These are phyloP conservation scores for Endogone sp. DNA, from an alignment of 192 early-diverging fungal species.

Conservation along the genomic window DNA sequence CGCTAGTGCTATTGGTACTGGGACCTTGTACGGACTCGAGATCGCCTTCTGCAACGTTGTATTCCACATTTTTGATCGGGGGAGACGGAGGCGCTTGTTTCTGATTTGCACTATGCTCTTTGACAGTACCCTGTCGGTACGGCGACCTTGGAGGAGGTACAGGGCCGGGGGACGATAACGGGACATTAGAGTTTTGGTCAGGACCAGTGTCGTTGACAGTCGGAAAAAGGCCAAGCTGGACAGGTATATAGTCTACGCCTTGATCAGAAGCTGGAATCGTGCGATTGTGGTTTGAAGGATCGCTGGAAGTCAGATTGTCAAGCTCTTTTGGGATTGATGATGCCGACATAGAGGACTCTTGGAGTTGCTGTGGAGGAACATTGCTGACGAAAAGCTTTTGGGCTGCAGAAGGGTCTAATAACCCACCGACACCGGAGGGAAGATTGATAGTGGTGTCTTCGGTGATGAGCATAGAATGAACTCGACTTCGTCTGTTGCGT, in stretches of 20 bases:
- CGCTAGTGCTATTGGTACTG: not conserved
- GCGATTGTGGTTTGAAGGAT: not conserved
- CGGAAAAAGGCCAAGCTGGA: not conserved
- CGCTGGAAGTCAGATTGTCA: not conserved
- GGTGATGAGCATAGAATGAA: not conserved
- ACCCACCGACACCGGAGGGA: not conserved
- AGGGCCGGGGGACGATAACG: not conserved
- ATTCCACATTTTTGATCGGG: not conserved
- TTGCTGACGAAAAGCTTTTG: not conserved
- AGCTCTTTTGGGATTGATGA: constrained; percentile 1
- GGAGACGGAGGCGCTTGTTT: not conserved
- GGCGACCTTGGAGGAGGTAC: constrained; percentile 24
- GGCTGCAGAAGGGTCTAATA: not conserved
- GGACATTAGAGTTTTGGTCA: not conserved
- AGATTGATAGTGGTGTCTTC: constrained; percentile 10
- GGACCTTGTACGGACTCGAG: not conserved
- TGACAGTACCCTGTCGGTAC: constrained; percentile 16
- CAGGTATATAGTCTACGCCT: not conserved
- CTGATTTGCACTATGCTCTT: constrained; percentile 4
- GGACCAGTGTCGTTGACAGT: not conserved
- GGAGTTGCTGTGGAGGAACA: not conserved
- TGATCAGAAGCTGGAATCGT: not conserved
- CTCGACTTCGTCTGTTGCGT: constrained; percentile 6
- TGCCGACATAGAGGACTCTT: not conserved
- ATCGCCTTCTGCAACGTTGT: not conserved